Evolutionary conservation across 176 grass and related monocot genomes (phyloP).

Genomic region (Bonia amplexicaulis): DNA sequence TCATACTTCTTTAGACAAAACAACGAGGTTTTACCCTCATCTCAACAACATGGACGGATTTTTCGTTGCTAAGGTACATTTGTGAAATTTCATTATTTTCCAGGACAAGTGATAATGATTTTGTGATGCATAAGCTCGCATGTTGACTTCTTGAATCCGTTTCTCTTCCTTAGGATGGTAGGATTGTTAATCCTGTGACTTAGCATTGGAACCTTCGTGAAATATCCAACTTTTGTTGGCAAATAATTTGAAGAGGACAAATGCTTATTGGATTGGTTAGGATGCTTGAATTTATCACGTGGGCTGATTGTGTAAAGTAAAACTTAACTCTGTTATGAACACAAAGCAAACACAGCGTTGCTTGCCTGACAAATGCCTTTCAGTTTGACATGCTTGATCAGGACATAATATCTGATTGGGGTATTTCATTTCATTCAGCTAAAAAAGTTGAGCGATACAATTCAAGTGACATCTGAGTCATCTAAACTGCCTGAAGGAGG

Average conservation of each 20-base stretch:
- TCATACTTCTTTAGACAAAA: conserved; percentile 92
- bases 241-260: neutral
- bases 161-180: neutral
- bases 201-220: neutral
- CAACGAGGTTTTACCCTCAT: conserved; percentile 99
- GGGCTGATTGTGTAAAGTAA: neutral
- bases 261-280: neutral
- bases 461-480: too few species aligned
- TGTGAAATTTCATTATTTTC: conserved; percentile 10
- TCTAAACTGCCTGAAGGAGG: too few species aligned
- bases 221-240: neutral
- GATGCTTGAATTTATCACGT: neutral
- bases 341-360: too few species aligned
- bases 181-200: neutral
- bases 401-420: too few species aligned
- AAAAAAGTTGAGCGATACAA: too few species aligned
- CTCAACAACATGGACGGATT: conserved; percentile 99
- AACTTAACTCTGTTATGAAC: neutral
- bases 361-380: too few species aligned
- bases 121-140: neutral
- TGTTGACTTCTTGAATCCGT: neutral
- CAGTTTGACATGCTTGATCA: too few species aligned
- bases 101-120: neutral
- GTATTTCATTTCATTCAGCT: too few species aligned
- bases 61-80: conserved; percentile 89